Conservation (phyloP, 768 basidiomycete species). For the Coprinopsis strossmayeri region DNA sequence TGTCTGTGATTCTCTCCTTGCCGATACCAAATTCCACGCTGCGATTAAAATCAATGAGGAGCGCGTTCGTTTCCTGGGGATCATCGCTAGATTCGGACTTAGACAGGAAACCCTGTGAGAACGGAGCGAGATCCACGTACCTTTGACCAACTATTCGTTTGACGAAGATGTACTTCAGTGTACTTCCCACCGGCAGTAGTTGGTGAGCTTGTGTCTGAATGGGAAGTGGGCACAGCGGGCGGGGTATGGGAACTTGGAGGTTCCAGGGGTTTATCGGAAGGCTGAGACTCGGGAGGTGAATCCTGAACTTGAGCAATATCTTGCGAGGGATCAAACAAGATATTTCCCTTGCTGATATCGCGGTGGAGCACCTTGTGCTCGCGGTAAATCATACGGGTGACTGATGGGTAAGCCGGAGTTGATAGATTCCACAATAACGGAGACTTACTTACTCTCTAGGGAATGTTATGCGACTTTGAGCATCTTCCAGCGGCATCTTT, state of each 20-base stretch:
- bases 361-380: slow-evolving; percentile 2
- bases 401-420: neutral
- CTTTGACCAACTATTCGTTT: neutral
- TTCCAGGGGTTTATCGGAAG: too few relatives aligned
- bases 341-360: slow-evolving; percentile 1
- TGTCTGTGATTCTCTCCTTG: too few relatives aligned
- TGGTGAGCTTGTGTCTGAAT: too few relatives aligned
- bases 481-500: neutral
- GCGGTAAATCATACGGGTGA: neutral
- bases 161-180: neutral
- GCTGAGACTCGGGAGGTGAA: too few relatives aligned
- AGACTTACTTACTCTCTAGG: slow-evolving; percentile 1
- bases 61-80: neutral
- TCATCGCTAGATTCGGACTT: neutral
- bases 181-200: neutral
- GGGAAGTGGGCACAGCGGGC: too few relatives aligned
- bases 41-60: slow-evolving; percentile 5
- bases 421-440: neutral
- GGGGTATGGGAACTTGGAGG: too few relatives aligned
- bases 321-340: neutral
- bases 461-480: neutral
- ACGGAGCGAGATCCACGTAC: neutral
- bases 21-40: too few relatives aligned
- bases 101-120: too few relatives aligned
- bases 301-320: too few relatives aligned